Evolutionary conservation across 306 rosid species (phyloP).

Genomic region (Abrus precatorius): DNA sequence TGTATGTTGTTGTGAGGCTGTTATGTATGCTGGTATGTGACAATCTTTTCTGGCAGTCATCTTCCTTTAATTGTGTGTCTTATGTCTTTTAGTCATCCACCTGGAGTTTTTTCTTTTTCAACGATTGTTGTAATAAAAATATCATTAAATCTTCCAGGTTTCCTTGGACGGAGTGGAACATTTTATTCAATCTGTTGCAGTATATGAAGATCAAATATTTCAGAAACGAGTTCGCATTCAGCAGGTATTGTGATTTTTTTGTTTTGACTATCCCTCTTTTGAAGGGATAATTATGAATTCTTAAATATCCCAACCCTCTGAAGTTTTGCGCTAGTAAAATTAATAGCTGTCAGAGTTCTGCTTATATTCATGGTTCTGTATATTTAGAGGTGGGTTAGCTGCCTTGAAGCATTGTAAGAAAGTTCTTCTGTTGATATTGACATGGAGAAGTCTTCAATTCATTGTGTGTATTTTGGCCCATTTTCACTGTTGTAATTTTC

Average conservation of each 20-base stretch:
- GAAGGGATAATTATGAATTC: conserved; percentile 15
- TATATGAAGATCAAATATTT: conserved; percentile 87
- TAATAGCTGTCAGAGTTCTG: conserved; percentile 17
- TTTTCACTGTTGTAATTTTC: conserved; percentile 9
- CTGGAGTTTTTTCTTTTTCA: conserved; percentile 33
- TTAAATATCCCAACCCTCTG: conserved; percentile 7
- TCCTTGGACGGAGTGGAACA: conserved; percentile 85
- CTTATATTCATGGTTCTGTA: conserved; percentile 30
- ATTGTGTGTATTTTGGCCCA: neutral
- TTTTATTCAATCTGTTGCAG: conserved; percentile 83
- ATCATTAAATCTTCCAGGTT: conserved; percentile 63
- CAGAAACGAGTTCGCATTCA: conserved; percentile 92
- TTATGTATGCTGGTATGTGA: conserved; percentile 22
- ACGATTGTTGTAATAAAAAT: conserved; percentile 35
- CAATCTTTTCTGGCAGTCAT: conserved; percentile 25
- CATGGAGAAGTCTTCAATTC: neutral
- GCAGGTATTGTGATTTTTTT: conserved; percentile 66
- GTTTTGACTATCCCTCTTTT: conserved; percentile 8
- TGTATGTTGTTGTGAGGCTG: conserved; percentile 18
- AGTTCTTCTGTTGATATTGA: conserved; percentile 32
- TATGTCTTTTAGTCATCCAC: conserved; percentile 24
- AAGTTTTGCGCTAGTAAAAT: conserved; percentile 28
- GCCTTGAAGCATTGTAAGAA: conserved; percentile 28
- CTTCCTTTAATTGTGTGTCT: conserved; percentile 32
- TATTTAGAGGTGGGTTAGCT: conserved; percentile 21